Base-by-base conservation (phyloP, 768 basidiomycete species). In the Termitomyces sp. region DNA sequence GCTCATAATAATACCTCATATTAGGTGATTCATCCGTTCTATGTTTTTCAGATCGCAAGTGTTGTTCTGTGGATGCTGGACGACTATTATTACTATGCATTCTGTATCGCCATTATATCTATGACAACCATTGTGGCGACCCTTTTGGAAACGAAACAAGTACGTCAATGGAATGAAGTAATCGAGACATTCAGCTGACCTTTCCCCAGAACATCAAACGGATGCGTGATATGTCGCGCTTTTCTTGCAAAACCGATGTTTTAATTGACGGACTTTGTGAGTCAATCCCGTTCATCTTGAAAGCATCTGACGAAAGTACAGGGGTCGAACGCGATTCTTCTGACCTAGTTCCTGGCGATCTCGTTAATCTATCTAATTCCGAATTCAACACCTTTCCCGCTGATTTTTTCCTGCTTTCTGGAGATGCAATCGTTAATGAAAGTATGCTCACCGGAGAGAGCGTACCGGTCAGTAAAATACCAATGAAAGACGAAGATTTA, bases 391-490 rank as follows among this genome's bases (percentile, higher is more conserved):
- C 86, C 31, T 78, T 99, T 60, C 97, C 97, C 3, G 90, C 92
- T 13, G 97, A 99, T 68, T 78, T 96, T 58, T 82, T 98, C 60
- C 79, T 99, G 7, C 83, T 99, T 27, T 91, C 93, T 2, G 97
- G 97, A 1, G 97, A 99, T 68, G 94, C 94, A 1, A 96, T 99
- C 54, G 89, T 98, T 48, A 98, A 98, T 68, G 97, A 99, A 73
- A 96, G 94, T 58, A 98, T 99, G 97, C 82, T 99, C 22, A 98
- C 97, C 0, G 97, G 97, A 12, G 97, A 99, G 72, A 97, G 94
- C 59, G 92, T 99, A 0, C 97, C 97, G 2, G 93, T 99, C 49
- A 91, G 91, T 67, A 99, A 99, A 68, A 71, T 82, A 18, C 89
- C 95, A 0, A 80, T 88, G 55, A 93, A 86, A 64, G 89, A 93